phyloP scores from a whole-genome alignment of 257 asterid genomes.

The Nicotiana undulata region DNA sequence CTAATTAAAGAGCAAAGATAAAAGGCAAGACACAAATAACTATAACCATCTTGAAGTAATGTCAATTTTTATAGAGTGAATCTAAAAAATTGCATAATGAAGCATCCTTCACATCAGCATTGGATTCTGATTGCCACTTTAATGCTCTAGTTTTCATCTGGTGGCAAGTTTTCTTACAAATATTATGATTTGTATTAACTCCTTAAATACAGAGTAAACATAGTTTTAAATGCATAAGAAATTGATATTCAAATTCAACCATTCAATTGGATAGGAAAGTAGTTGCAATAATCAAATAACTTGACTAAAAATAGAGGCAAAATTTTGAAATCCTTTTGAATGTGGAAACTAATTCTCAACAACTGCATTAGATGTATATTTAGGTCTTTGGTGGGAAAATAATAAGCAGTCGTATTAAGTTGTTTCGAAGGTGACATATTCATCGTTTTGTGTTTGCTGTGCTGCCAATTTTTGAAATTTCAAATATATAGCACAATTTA shows the following conservation, averaged over 20 bases:
- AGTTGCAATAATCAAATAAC: not conserved
- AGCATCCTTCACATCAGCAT: not conserved
- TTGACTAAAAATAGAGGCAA: not conserved
- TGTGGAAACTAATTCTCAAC: not conserved
- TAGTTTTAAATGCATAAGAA: not conserved
- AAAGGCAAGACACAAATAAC: not conserved
- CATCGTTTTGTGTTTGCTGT: not conserved
- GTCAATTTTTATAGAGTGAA: no score
- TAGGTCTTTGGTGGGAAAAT: not conserved
- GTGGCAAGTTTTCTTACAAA: not conserved
- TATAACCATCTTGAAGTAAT: no score
- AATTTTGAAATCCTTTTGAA: not conserved
- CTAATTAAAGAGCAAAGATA: not conserved
- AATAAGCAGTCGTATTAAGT: not conserved
- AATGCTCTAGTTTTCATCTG: not conserved
- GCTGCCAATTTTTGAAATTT: not conserved
- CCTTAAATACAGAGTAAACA: not conserved
- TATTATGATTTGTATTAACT: not conserved
- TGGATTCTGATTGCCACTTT: not conserved
- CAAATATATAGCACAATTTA: not conserved
- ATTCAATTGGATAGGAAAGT: not conserved
- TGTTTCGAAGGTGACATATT: not conserved
- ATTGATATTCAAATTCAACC: not conserved
- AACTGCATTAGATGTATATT: not conserved
- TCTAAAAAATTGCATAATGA: not conserved